Evolutionary conservation across 345 rosid genomes (phyloP), one percentile per base, ranked within the genome.

Genomic region (Gossypium arboreum): DNA sequence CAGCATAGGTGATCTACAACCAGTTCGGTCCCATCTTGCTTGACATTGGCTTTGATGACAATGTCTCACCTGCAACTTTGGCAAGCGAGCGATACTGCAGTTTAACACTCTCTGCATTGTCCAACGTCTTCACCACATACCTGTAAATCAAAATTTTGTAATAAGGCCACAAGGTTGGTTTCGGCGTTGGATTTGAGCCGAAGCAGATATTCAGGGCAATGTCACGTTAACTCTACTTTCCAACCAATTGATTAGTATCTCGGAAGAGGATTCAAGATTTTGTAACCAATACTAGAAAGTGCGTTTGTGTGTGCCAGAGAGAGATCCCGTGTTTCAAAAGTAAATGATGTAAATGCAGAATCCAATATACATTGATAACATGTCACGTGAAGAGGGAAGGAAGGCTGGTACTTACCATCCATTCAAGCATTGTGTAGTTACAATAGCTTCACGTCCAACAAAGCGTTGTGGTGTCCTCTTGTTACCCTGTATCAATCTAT

Each of bases 111-210:
- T 92, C 97, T 45, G 93, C 93, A 74, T 94, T 89, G 86, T 94
- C 98, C 81, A 90, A 65, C 48, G 97, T 94, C 86, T 94, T 94
- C 78, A 91, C 97, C 66, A 93, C 97, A 60, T 93, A 93, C 98
- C 98, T 93, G 82, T 43, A 72, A 51, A 72, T 12, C 75, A 27
- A 69, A 63, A 18, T 22, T 22, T 45, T 47, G 55, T 15, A 41
- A 62, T 43, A 70, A 12, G 68, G 16, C 12, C 27, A 24, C 34
- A 59, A 58, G 72, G 68, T 79, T n/a, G 55, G 47, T 20, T 44
- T 67, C 22, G 22, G 27, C 1, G 7, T 48, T 17, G 27, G 12
- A 48, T 25, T 3, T 7, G 11, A 51, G 57, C 71, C 2, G 8
- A 22, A 47, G 56, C 72, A 12, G 20, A 22, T 22, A 67, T 18